phyloP scores from a whole-genome alignment of 2,329 filamentous ascomycete genomes.

The Conoideocrella luteorostrata region DNA sequence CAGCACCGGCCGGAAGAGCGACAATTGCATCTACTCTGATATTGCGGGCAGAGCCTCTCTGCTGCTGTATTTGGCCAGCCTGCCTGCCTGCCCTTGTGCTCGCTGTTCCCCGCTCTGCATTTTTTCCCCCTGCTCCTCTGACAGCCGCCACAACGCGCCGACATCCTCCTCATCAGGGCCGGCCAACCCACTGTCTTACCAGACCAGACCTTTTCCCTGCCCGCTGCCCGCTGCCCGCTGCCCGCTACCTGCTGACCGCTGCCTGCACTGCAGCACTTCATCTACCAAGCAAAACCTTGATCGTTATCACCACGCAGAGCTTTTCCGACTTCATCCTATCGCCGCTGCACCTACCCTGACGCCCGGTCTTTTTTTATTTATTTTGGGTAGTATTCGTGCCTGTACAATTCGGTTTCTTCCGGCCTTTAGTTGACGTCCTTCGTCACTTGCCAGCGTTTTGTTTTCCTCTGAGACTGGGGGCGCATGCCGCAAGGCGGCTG shows the following conservation, averaged over 20 bases:
- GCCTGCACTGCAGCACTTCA: conserved; percentile 3
- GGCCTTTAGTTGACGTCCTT: conserved; percentile 1
- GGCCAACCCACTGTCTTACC: conserved; percentile 6
- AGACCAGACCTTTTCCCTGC: conserved; percentile 19
- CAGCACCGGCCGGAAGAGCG: neutral
- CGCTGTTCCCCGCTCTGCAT: conserved; percentile 9
- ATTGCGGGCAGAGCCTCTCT: conserved; percentile 1
- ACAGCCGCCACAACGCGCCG: conserved; percentile 20
- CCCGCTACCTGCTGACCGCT: conserved; percentile 18
- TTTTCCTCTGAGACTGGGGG: conserved; percentile 21
- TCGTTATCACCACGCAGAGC: conserved; percentile 10
- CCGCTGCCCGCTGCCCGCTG: conserved; percentile 4
- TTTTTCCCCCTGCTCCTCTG: neutral
- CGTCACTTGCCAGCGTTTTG: conserved; percentile 25
- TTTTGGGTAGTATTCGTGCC: too few species aligned
- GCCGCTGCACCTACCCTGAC: conserved; percentile 3
- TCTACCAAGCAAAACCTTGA: conserved; percentile 12
- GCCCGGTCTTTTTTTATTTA: too few species aligned
- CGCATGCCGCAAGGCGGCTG: conserved; percentile 31
- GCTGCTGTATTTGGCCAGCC: neutral
- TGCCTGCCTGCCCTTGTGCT: neutral
- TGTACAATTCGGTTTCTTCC: neutral
- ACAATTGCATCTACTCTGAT: conserved; percentile 4
- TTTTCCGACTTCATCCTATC: conserved; percentile 9
- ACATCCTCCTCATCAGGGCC: conserved; percentile 11